phyloP scores from a whole-genome alignment of 2,329 filamentous ascomycete species.

The Alternaria arborescens region DNA sequence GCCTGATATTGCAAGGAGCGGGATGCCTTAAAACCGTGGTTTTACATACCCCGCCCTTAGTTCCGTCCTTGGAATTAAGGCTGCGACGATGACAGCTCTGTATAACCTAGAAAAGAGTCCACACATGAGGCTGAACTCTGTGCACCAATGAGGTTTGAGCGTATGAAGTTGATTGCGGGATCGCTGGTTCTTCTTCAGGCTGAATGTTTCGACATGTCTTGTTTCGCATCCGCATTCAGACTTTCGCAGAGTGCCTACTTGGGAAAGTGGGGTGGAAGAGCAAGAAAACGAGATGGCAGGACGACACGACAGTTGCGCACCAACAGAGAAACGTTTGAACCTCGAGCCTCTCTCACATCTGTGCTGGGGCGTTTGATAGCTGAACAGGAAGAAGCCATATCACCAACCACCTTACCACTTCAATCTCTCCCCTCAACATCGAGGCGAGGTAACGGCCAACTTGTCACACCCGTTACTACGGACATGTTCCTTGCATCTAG shows the following conservation, averaged over 20 bases:
- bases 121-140: neutral
- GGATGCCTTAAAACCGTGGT: neutral
- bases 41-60: neutral
- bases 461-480: neutral
- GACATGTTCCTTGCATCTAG: neutral
- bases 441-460: neutral
- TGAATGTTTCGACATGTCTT: neutral
- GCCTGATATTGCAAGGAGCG: neutral
- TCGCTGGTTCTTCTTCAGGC: neutral
- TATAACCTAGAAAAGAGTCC: too few relatives aligned
- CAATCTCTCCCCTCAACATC: neutral
- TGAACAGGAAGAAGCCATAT: neutral
- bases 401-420: neutral
- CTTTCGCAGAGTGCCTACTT: neutral
- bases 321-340: neutral
- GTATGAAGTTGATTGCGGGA: neutral
- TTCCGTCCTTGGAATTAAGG: neutral
- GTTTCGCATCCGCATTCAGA: neutral
- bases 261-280: neutral
- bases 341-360: neutral
- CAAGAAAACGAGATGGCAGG: neutral
- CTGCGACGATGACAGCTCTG: neutral
- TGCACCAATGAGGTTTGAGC: neutral
- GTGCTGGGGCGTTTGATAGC: neutral
- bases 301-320: neutral